Evolutionary conservation across 2,329 filamentous ascomycete species (phyloP), one percentile per base, ranked within the genome.

Genomic region (Neofusicoccum sp.): DNA sequence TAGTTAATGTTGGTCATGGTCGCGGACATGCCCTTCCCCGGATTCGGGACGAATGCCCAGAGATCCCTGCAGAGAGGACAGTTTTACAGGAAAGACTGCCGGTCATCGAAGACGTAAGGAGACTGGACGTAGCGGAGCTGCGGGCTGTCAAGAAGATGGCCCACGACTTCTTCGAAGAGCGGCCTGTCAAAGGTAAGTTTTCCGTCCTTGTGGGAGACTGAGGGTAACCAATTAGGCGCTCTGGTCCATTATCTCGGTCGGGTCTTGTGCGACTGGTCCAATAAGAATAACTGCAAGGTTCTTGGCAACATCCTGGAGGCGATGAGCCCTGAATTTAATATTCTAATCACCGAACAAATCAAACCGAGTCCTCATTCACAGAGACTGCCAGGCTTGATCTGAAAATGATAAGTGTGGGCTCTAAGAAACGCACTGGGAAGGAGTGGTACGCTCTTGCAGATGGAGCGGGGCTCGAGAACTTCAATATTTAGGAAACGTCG

Each of bases 1-100:
- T 78, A 47, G 75, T 80, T 3, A 75, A 80, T 61, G 67, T 80
- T 11, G 76, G 76, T 11, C 75, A 77, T 36, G 73, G 72, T 1
- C 66, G 69, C 7, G 78, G 77, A 1, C 73, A 79, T n/a, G 73
- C 77, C 53, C 70, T 70, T n/a, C 64, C 65, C 4, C 62, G 66
- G 3, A 66, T 80, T 5, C 69, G 67, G 40, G 62, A 66, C 26
- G 69, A 66, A 34, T 73, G 69, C 58, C 73, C 74, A 5, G 56
- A 68, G 36, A 60, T 79, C 1, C 64, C 66, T 2, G 74, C 73
- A 0, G 40, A 58, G 4, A 65, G 69, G 5, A 63, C 79, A 4
- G 66, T 80, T 11, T 63, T 81, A 3, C 74, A 81, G 61, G 79
- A 81, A 61, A 65, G 16, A 72, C 3, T 70, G 1, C 62, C 70